A percentile compares a stretch with the other conserved stretches of the same genome.
phyloP scores from a whole-genome alignment of 2,329 filamentous ascomycete species.

The Annulohypoxylon truncatum region DNA sequence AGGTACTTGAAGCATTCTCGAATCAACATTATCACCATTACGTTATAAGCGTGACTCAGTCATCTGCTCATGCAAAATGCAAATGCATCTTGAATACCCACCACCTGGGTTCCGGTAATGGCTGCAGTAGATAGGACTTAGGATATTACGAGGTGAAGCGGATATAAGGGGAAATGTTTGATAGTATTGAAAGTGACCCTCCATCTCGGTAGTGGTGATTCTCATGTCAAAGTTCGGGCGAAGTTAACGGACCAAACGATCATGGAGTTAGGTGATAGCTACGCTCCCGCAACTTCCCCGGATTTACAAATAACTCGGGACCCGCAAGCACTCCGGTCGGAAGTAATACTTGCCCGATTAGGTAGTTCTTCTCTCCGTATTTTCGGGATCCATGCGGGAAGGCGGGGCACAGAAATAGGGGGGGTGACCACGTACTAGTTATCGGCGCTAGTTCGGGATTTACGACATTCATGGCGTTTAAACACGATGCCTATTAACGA shows the following conservation, averaged over 20 bases:
- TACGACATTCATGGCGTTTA: not conserved
- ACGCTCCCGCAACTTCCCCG: not conserved
- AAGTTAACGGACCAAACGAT: not conserved
- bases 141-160: not conserved
- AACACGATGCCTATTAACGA: not conserved
- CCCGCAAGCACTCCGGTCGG: not conserved
- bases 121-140: too few relatives aligned
- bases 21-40: too few relatives aligned
- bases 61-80: too few relatives aligned
- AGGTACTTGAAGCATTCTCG: too few relatives aligned
- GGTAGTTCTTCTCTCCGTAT: not conserved
- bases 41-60: too few relatives aligned
- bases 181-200: not conserved
- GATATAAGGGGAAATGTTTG: not conserved
- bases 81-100: too few relatives aligned
- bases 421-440: not conserved
- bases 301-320: not conserved
- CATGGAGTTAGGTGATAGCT: conserved; percentile 1
- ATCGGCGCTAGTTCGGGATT: not conserved
- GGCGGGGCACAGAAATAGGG: not conserved
- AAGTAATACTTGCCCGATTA: not conserved
- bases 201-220: not conserved
- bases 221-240: not conserved
- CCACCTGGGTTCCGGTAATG: too few relatives aligned
- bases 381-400: not conserved